Evolutionary conservation across 2,329 filamentous ascomycete species (phyloP), one percentile per base, ranked within the genome.

Genomic region (Elsinoe fawcettii): DNA sequence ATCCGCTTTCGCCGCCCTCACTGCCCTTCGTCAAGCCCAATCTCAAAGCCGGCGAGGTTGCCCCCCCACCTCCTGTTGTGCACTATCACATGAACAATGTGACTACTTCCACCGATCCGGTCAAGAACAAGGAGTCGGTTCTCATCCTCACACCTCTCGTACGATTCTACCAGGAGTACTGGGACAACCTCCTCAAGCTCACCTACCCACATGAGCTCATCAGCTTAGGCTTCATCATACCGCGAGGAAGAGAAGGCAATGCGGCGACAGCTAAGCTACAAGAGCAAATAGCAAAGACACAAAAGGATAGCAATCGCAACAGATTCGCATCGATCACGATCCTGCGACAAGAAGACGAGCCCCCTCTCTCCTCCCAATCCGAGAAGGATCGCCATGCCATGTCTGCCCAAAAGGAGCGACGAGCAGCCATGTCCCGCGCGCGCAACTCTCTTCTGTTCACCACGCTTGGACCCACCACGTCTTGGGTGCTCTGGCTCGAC

Each of bases 401-500:
- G 75, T 77, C 84, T 60, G 90, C 95, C 67, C 93, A 99, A 70
- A 96, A 95, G 73, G 79, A 77, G 5, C 84, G 93, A 11, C 83
- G 93, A 34, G 86, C 90, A 41, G 86, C 89, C 60, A 97, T 99
- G 93, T 86, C 90, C 66, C 87, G 89, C 67, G 92, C 93, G 36
- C 85, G 93, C 62, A 99, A 99, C 70, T 95, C 88, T 56, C 80
- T 99, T 7, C 81, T 99, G 25, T 99, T 97, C 75, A 96, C 93
- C 7, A 97, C 92, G 0, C 77, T 99, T 8, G 91, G 92, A 1
- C 91, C 91, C 0, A 81, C 84, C 11, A 96, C 90, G 0, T 93
- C 90, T 0, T 99, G 93, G 93, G 91, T 99, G 32, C 79, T 99
- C 22, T 99, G 93, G 93, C 79, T 99, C 27, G 93, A 99, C 69